Evolutionary conservation across 208 protist species (phyloP), one percentile per base, ranked within the genome.

Genomic region (Trypanosoma conorhini): DNA sequence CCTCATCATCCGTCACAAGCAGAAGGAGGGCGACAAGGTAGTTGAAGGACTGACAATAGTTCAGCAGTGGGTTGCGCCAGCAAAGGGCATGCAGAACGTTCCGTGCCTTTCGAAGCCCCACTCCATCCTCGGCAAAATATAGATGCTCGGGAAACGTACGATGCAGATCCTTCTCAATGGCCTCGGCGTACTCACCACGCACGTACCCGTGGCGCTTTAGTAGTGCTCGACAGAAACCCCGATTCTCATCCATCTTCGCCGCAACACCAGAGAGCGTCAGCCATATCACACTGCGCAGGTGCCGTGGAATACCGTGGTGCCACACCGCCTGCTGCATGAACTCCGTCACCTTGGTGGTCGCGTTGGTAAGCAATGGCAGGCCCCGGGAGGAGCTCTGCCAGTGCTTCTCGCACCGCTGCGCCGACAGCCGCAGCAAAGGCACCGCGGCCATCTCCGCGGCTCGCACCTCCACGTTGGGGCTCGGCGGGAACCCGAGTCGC

Each of bases 1-100:
- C 87, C 66, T 90, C 87, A 55, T 93, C 84, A 72, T 90, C 87
- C 44, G 87, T 48, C 0, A 93, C 72, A 7, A 93, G 57, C 26
- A 93, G 70, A 42, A 86, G 54, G 52, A 90, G 82, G 9, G 76
- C 87, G 9, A 80, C 82, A 12, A 93, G 55, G 48, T 81, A 93
- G 67, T 93, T 93, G 68, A 93, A 90, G 52, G 84, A 90, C 68
- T 93, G 87, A 63, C 87, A 93, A 74, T 93, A 93, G 62, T 82
- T 82, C 9, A 93, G 60, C n/a, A 93, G 70, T 35, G 87, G 87
- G 44, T 93, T 90, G 40, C 87, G 83, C 85, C 80, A 87, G 76
- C 83, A 93, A 56, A 93, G 70, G 19, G 85, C 87, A 76, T 93
- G 87, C 48, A 93, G 77, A 0, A 93, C 79, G 55, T 87, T 87